Conservation (phyloP, 2,329 filamentous ascomycete species). For the Fusarium lyarnte region DNA sequence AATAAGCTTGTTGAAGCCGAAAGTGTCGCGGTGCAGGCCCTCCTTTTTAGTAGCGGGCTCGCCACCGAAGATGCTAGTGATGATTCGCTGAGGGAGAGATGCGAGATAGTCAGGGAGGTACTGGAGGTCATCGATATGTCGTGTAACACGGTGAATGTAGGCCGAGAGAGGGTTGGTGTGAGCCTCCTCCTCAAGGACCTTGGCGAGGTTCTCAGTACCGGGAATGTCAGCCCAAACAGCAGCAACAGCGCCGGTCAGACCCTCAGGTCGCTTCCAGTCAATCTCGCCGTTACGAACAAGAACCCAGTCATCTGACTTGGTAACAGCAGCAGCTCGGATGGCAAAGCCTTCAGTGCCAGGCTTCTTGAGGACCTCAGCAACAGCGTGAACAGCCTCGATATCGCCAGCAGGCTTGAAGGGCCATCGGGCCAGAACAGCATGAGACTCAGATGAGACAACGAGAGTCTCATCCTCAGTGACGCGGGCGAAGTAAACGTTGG, state of each 20-base stretch:
- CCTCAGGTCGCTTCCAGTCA: conserved; percentile 84
- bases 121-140: conserved; percentile 82
- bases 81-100: conserved; percentile 72
- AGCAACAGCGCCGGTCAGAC: conserved; percentile 79
- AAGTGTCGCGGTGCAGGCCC: conserved; percentile 73
- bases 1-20: conserved; percentile 89
- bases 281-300: conserved; percentile 83
- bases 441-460: conserved; percentile 79
- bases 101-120: conserved; percentile 79
- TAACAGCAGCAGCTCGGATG: conserved; percentile 78
- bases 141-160: conserved; percentile 87
- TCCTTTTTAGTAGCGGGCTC: conserved; percentile 56
- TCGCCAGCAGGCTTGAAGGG: conserved; percentile 58
- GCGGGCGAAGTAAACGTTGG: conserved; percentile 90
- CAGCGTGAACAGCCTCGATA: conserved; percentile 69
- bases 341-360: conserved; percentile 72
- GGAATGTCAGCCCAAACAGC: conserved; percentile 84
- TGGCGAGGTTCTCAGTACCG: conserved; percentile 76
- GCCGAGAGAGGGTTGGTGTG: conserved; percentile 82
- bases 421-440: conserved; percentile 82
- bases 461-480: conserved; percentile 78
- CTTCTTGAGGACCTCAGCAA: conserved; percentile 85
- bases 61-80: conserved; percentile 71
- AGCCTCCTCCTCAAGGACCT: conserved; percentile 85
- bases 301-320: conserved; percentile 77